phyloP scores from a whole-genome alignment of 306 rosid genomes.

The Glycine soja region DNA sequence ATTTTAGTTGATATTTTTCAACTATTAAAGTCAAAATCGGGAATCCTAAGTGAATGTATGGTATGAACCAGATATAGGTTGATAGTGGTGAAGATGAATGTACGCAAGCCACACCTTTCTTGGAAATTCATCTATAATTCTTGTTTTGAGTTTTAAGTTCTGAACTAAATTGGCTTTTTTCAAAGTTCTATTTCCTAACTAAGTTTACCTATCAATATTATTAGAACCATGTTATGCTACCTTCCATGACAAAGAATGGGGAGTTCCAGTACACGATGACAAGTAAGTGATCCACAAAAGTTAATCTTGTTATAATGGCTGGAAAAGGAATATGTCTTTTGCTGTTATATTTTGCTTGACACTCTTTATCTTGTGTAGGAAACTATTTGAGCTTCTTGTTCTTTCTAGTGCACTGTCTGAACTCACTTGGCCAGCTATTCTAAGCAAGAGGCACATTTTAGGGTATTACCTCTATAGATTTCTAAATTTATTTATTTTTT shows the following conservation, averaged over 20 bases:
- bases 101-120: neutral
- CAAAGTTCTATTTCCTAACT: constrained; percentile 43
- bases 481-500: neutral
- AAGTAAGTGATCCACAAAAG: constrained; percentile 60
- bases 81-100: constrained; percentile 19
- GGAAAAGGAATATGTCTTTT: constrained; percentile 13
- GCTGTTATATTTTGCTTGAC: constrained; percentile 45
- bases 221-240: constrained; percentile 70
- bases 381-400: constrained; percentile 79
- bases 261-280: constrained; percentile 83
- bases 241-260: constrained; percentile 90
- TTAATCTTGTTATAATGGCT: constrained; percentile 33
- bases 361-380: constrained; percentile 57
- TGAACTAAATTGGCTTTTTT: constrained; percentile 31
- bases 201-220: constrained; percentile 50
- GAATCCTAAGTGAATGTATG: neutral
- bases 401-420: constrained; percentile 79
- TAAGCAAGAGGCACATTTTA: constrained; percentile 74
- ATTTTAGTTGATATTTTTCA: constrained; percentile 18
- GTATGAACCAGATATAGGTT: constrained; percentile 26
- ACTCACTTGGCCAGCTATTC: constrained; percentile 82
- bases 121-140: constrained; percentile 19
- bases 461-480: constrained; percentile 56
- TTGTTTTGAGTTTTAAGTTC: constrained; percentile 10
- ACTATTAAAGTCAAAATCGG: constrained; percentile 36